A percentile compares a stretch with the other conserved stretches of the same genome.
phyloP scores from a whole-genome alignment of 1,284 basidiomycete genomes.

The Moesziomyces aphidis region DNA sequence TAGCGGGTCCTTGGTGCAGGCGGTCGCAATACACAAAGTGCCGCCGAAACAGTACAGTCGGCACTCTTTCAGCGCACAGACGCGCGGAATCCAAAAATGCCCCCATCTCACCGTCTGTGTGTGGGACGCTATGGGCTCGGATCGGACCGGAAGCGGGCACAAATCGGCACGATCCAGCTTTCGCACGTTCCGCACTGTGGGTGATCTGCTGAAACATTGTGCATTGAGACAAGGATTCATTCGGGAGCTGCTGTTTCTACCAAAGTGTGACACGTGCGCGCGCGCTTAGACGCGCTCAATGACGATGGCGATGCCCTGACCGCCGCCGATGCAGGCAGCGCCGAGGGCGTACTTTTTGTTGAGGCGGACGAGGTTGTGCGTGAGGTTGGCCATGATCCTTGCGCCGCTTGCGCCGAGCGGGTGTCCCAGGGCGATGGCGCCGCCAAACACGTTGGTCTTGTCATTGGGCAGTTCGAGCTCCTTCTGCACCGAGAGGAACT shows the following conservation, averaged over 20 bases:
- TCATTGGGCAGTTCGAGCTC: conserved; percentile 77
- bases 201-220: background rate
- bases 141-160: background rate
- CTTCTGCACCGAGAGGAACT: conserved; percentile 91
- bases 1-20: conserved; percentile 2
- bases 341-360: conserved; percentile 73
- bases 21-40: background rate
- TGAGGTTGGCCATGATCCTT: conserved; percentile 71
- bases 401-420: conserved; percentile 73
- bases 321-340: conserved; percentile 72
- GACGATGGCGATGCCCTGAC: conserved; percentile 70
- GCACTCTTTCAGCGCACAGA: too few relatives aligned
- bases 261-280: background rate
- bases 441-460: conserved; percentile 73
- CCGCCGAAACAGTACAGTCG: background rate
- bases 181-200: background rate
- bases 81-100: too few relatives aligned
- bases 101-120: background rate
- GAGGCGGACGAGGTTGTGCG: conserved; percentile 72
- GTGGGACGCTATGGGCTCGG: background rate
- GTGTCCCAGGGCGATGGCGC: conserved; percentile 72
- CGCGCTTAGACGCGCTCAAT: conserved; percentile 64
- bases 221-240: background rate
- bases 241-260: background rate
- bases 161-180: background rate